Conservation (phyloP, 2,329 filamentous ascomycete genomes). For the Penicillium olsonii region DNA sequence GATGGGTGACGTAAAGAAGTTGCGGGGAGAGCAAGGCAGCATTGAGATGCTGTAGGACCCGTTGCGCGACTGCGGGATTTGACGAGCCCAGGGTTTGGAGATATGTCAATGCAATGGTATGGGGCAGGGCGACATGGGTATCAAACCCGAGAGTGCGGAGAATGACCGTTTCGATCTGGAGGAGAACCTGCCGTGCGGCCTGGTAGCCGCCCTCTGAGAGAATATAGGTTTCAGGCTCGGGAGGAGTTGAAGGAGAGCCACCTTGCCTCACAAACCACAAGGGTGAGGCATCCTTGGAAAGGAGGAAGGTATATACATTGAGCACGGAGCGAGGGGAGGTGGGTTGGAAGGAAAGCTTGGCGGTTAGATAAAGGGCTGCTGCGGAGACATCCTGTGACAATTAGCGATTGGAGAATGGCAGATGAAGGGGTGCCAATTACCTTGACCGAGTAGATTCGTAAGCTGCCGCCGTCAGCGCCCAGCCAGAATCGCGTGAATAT, state of each 20-base stretch:
- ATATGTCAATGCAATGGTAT: slow-evolving; percentile 86
- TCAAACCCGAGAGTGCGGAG: slow-evolving; percentile 77
- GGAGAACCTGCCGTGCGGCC: slow-evolving; percentile 62
- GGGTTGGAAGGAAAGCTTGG: slow-evolving; percentile 78
- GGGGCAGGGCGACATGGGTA: slow-evolving; percentile 80
- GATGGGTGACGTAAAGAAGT: slow-evolving; percentile 86
- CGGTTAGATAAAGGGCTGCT: slow-evolving; percentile 74
- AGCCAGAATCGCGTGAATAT: slow-evolving; percentile 81
- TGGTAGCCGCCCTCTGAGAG: slow-evolving; percentile 74
- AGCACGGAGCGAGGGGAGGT: slow-evolving; percentile 77
- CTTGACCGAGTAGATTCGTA: slow-evolving; percentile 46
- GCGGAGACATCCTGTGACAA: slow-evolving; percentile 73
- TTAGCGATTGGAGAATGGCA: background rate
- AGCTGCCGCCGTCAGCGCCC: slow-evolving; percentile 47
- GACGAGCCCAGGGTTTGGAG: slow-evolving; percentile 82
- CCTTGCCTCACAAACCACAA: slow-evolving; percentile 46
- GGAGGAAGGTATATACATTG: slow-evolving; percentile 81
- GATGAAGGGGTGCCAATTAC: slow-evolving; percentile 23
- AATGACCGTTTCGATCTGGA: slow-evolving; percentile 75
- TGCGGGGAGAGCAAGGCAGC: slow-evolving; percentile 83
- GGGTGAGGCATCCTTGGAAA: slow-evolving; percentile 60
- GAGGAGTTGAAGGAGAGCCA: slow-evolving; percentile 27
- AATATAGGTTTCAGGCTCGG: slow-evolving; percentile 61
- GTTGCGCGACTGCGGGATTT: slow-evolving; percentile 58
- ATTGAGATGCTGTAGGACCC: slow-evolving; percentile 79